Base-by-base conservation (phyloP, 1,284 basidiomycete species). In the Ceratobasidium sp. region DNA sequence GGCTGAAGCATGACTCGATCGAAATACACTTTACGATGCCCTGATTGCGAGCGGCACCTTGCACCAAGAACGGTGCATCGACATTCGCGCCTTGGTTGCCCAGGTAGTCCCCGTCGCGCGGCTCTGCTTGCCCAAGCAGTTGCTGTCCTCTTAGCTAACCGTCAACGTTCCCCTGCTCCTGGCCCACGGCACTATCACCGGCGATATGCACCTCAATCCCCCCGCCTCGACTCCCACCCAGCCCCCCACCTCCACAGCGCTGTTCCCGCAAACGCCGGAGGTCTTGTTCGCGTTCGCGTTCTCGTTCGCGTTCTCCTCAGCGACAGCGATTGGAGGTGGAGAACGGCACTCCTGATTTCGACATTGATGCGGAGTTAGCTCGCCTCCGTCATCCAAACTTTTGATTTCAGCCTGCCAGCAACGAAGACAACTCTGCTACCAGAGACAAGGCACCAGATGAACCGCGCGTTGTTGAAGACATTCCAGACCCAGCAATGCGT, bases 301-400 rank as follows among this genome's bases (percentile, higher is more conserved):
- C 53, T 6, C 28, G 16, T 8, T n/a, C 53, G 6, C 28, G 16
- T 2, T n/a, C 28, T 18, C 53, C 4, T 32, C 5, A n/a, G 1
- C 32, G n/a, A n/a, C 18, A 16, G 18, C 2, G 18, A 14, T 10
- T 21, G 3, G 16, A 5, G 16, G 1, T 2, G 53, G 10, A 3
- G 16, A 9, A 6, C 41, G 9, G 16, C 36, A 14, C 6, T 45
- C 61, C 61, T n/a, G 32, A 65, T 6, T 50, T 32, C 46, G 32
- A 34, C 2, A 39, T 52, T 18, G 62, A 52, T 48, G 26, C 62
- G 62, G 62, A 1, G 62, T 48, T 39, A 48, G 62, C 10, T 34
- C 62, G 21, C 53, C 62, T 18, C 36, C 34, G 16, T 34, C 23
- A n/a, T 32, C 9, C 5, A 10, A 12, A 12, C 3, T 9, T n/a